These are phyloP conservation scores for Lactarius akahatsu DNA, from an alignment of 768 basidiomycete species.

Conservation along the genomic window DNA sequence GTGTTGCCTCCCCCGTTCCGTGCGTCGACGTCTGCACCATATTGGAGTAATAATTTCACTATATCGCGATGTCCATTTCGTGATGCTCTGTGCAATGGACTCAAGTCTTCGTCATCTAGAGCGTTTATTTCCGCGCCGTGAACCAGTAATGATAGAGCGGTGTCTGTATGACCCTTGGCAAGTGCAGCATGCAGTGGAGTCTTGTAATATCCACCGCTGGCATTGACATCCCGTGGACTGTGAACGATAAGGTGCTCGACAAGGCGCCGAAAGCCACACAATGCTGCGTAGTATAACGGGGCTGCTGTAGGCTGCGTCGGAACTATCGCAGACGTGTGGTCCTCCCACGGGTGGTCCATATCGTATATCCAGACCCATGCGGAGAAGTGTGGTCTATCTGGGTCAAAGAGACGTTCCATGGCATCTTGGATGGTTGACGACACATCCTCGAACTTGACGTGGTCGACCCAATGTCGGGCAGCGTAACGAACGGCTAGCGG, in stretches of 20 bases:
- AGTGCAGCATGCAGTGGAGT: not conserved
- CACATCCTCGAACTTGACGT: too few relatives aligned
- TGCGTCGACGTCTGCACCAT: not conserved
- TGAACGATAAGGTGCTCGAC: not conserved
- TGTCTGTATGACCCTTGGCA: not conserved
- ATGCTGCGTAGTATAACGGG: not conserved
- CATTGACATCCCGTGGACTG: not conserved
- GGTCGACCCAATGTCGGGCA: not conserved
- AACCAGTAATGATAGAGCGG: not conserved
- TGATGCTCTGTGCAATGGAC: not conserved
- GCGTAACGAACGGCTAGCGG: not conserved
- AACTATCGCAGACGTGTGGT: not conserved
- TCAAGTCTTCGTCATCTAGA: not conserved
- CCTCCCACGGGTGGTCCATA: not conserved
- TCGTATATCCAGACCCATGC: constrained; percentile 1
- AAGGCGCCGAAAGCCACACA: not conserved
- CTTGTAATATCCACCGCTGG: not conserved
- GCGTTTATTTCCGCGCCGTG: not conserved
- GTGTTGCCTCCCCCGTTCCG: not conserved
- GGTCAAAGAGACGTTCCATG: not conserved
- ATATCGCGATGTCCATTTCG: not conserved
- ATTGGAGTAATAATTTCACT: not conserved
- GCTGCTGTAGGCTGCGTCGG: not conserved
- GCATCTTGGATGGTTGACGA: not conserved
- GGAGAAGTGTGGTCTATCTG: not conserved